phyloP scores from a whole-genome alignment of 1,139 yeast species.

The Suhomyces kunorum region DNA sequence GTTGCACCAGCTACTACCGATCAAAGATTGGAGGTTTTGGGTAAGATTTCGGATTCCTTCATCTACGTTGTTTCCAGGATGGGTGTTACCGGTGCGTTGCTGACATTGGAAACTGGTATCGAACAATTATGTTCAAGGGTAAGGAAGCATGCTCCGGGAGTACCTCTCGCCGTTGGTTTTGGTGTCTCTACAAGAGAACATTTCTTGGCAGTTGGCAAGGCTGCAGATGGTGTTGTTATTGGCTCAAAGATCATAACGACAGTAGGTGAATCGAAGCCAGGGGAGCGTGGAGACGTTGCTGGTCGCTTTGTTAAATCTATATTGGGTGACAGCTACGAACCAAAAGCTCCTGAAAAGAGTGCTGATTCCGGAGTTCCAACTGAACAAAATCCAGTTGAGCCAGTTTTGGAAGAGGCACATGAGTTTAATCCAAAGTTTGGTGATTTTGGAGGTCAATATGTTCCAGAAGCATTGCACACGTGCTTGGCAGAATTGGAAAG shows the following conservation, averaged over 20 bases:
- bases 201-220: conserved; percentile 71
- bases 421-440: conserved; percentile 80
- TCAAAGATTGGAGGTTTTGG: conserved; percentile 74
- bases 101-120: conserved; percentile 63
- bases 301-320: conserved; percentile 68
- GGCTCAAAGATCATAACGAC: conserved; percentile 82
- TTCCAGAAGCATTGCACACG: conserved; percentile 93
- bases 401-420: conserved; percentile 54
- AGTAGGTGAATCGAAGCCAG: conserved; percentile 63
- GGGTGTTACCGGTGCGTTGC: conserved; percentile 95
- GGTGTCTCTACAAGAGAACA: conserved; percentile 96
- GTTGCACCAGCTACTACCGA: conserved; percentile 97
- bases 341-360: conserved; percentile 34
- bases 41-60: conserved; percentile 89
- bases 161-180: conserved; percentile 94
- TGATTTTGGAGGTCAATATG: conserved; percentile 97
- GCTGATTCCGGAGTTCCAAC: conserved; percentile 29
- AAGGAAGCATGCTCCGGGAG: conserved; percentile 65
- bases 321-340: conserved; percentile 57
- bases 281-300: conserved; percentile 61
- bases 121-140: conserved; percentile 73
- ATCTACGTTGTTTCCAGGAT: conserved; percentile 94
- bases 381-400: conserved; percentile 27
- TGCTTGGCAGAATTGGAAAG: conserved; percentile 86
- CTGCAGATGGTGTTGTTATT: conserved; percentile 93